phyloP scores from a whole-genome alignment of 2,329 filamentous ascomycete genomes.

The Domatiomyces globalis region DNA sequence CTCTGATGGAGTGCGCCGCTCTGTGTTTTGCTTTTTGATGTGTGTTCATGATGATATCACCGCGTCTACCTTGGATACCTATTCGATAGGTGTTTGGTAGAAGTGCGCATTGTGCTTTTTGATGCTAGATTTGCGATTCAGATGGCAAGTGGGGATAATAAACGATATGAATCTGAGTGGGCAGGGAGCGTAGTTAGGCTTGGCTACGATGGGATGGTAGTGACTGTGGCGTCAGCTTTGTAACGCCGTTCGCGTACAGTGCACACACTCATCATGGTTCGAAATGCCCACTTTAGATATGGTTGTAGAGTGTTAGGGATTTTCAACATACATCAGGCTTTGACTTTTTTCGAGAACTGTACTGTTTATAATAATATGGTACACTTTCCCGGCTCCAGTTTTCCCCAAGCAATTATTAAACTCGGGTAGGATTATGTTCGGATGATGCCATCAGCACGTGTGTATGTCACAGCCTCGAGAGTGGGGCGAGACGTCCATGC shows the following conservation, averaged over 20 bases:
- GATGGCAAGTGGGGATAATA: background rate
- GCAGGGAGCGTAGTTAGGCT: background rate
- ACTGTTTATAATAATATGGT: too few relatives aligned
- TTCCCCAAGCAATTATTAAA: background rate
- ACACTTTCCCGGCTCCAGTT: background rate
- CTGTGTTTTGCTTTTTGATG: constrained; percentile 3
- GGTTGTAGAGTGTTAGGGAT: background rate
- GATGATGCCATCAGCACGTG: too few relatives aligned
- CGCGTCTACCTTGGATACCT: constrained; percentile 17
- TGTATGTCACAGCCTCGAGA: too few relatives aligned
- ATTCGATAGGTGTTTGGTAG: constrained; percentile 6
- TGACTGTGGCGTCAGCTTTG: background rate
- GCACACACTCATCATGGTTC: background rate
- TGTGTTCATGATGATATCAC: constrained; percentile 20
- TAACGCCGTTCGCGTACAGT: background rate
- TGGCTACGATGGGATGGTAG: background rate
- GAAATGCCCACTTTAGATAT: background rate
- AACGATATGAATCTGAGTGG: background rate
- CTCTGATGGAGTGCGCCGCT: too few relatives aligned
- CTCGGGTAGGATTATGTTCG: too few relatives aligned
- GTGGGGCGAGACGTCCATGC: background rate
- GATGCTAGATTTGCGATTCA: background rate
- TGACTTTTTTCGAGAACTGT: background rate
- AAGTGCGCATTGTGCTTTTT: constrained; percentile 21
- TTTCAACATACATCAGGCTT: background rate